A percentile compares a stretch with the other conserved stretches of the same genome.
These are phyloP conservation scores for Coniochaeta ligniaria DNA, from an alignment of 2,329 filamentous ascomycete species.

Conservation along the genomic window DNA sequence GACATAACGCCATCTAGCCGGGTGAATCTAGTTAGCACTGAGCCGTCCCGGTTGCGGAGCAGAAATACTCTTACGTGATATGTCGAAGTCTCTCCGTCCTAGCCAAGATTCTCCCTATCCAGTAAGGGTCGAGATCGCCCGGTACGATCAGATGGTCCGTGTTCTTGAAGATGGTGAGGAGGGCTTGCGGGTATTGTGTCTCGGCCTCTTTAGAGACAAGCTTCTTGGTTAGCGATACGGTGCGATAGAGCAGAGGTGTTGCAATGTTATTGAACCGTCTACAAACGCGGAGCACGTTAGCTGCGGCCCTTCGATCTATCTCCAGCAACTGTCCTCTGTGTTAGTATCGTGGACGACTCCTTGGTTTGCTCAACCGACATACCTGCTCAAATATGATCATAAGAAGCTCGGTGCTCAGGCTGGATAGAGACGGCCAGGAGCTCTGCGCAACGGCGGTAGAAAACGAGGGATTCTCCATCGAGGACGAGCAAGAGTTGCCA, in stretches of 20 bases:
- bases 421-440: conserved; percentile 17
- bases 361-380: conserved; percentile 1
- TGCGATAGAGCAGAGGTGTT: conserved; percentile 34
- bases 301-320: conserved; percentile 25
- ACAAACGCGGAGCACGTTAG: conserved; percentile 27
- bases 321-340: conserved; percentile 26
- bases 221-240: conserved; percentile 26
- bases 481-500: conserved; percentile 5
- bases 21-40: not conserved
- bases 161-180: conserved; percentile 26
- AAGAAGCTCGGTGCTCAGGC: conserved; percentile 36
- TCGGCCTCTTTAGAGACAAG: conserved; percentile 28
- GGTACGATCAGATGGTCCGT: conserved; percentile 27
- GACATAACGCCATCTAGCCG: conserved; percentile 30
- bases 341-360: conserved; percentile 6
- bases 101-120: conserved; percentile 26
- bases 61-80: conserved; percentile 25
- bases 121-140: conserved; percentile 29
- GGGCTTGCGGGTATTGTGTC: conserved; percentile 20
- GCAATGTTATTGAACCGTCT: conserved; percentile 31
- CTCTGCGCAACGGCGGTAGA: not conserved
- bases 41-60: not conserved
- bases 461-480: conserved; percentile 3
- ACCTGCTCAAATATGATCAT: conserved; percentile 34
- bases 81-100: conserved; percentile 27